Percentiles rank a stretch among this genome's conserved stretches.
Evolutionary conservation across 2,329 filamentous ascomycete species (phyloP).

Genomic region (Neopestalotiopsis rosae): DNA sequence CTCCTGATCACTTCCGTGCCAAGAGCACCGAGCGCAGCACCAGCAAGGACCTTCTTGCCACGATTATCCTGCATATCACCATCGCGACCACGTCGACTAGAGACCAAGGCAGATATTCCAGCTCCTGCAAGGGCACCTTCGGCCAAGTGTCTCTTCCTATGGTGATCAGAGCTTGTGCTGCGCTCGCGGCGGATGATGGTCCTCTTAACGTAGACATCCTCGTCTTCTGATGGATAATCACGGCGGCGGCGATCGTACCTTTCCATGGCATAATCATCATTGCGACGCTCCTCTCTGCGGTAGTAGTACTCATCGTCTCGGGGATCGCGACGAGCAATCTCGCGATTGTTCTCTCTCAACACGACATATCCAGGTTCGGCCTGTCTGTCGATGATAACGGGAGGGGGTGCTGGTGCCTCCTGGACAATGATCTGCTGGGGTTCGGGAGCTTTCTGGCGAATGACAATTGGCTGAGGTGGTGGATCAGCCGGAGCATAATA

Average conservation of each 20-base stretch:
- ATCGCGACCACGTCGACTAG: conserved; percentile 57
- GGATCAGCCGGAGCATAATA: conserved; percentile 62
- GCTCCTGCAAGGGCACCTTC: conserved; percentile 70
- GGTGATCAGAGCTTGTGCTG: conserved; percentile 53
- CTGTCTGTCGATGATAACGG: conserved; percentile 52
- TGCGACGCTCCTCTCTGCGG: conserved; percentile 42
- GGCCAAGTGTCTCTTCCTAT: conserved; percentile 64
- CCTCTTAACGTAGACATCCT: conserved; percentile 50
- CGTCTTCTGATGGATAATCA: conserved; percentile 47
- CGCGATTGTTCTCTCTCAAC: conserved; percentile 45
- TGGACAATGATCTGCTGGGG: conserved; percentile 66
- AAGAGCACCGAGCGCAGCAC: conserved; percentile 66
- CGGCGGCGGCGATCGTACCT: conserved; percentile 41
- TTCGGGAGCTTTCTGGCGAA: conserved; percentile 60
- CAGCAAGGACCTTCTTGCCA: conserved; percentile 64
- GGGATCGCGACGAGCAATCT: conserved; percentile 41
- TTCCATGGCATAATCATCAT: conserved; percentile 40
- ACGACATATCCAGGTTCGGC: conserved; percentile 52
- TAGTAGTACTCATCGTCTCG: conserved; percentile 59
- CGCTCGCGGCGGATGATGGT: conserved; percentile 55
- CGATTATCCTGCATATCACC: conserved; percentile 57
- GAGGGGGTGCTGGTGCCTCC: conserved; percentile 58
- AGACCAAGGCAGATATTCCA: conserved; percentile 63
- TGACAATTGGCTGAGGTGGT: conserved; percentile 56
- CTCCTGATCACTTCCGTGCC: conserved; percentile 66